Base-by-base conservation (phyloP, 2,329 filamentous ascomycete species). In the Colletotrichum karsti region DNA sequence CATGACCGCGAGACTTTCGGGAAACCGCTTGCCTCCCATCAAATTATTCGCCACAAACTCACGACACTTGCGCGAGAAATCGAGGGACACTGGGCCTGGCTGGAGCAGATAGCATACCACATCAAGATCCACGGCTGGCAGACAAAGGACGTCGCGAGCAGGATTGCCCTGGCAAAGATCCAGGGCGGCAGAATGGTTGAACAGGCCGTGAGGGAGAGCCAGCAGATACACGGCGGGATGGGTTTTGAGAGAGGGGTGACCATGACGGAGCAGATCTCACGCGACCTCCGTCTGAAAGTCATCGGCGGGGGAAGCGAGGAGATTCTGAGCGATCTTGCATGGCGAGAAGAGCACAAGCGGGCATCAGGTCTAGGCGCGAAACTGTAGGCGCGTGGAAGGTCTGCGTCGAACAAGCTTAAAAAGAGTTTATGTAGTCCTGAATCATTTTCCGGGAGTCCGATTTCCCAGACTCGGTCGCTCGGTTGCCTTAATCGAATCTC, bases 71-170 rank as follows among this genome's bases (percentile, higher is more conserved):
- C 87, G 0, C 80, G 86, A 10, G 82, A 86, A 70, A 84, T 91
- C n/a, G 89, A 91, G 70, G 85, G 86, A 0, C 86, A 88, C 50
- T 88, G 87, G 77, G 86, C 88, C 0, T 90, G 88, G 79, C 75
- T 91, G 65, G 89, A 91, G 72, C 88, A 90, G 73, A 78, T 91
- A 3, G 87, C 86, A 5, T 87, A 85, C 73, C 85, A 87, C 50
- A 79, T 67, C 15, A 87, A 46, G 80, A 85, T 35, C 12, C 64
- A 24, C 64, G 72, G 63, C 39, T 72, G 3, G 61, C 60, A 58
- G 24, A 30, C 69, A 0, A 75, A 77, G 68, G 79, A 77, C 15
- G 63, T 79, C 37, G 77, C 75, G 0, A 71, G 73, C 8, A 69
- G 74, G 9, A 74, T 79, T 9, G 78, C 78, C 0, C 71, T 80